phyloP scores from a whole-genome alignment of 2,329 filamentous ascomycete genomes.

The Sporothrix globosa region DNA sequence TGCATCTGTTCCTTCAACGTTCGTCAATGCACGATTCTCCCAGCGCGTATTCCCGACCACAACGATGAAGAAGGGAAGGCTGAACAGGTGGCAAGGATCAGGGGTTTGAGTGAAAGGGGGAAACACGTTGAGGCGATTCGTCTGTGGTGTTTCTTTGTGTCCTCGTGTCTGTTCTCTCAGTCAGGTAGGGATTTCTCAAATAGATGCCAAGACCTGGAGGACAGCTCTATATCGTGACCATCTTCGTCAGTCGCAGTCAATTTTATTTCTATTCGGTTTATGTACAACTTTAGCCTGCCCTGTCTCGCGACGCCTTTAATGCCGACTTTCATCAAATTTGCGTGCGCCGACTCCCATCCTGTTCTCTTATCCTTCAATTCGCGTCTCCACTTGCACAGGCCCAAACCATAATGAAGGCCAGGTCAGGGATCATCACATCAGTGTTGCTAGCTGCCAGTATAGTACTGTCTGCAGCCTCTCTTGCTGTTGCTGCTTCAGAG shows the following conservation, averaged over 20 bases:
- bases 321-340: background rate
- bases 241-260: background rate
- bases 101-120: background rate
- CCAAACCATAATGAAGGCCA: background rate
- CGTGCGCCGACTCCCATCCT: background rate
- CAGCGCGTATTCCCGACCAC: background rate
- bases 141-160: background rate
- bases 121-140: background rate
- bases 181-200: background rate
- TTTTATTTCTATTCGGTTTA: background rate
- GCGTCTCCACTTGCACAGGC: background rate
- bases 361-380: background rate
- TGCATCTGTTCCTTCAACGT: background rate
- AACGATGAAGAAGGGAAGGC: background rate
- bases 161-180: background rate
- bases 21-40: background rate
- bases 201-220: conserved; percentile 9
- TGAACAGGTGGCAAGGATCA: background rate
- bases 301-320: background rate
- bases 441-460: background rate
- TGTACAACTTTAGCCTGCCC: background rate
- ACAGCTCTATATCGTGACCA: background rate
- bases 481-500: background rate
- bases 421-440: background rate
- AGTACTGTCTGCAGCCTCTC: background rate